Evolutionary conservation across 371 early-diverging fungal species (phyloP), one percentile per base, ranked within the genome.

Genomic region (Blakeslea trispora): DNA sequence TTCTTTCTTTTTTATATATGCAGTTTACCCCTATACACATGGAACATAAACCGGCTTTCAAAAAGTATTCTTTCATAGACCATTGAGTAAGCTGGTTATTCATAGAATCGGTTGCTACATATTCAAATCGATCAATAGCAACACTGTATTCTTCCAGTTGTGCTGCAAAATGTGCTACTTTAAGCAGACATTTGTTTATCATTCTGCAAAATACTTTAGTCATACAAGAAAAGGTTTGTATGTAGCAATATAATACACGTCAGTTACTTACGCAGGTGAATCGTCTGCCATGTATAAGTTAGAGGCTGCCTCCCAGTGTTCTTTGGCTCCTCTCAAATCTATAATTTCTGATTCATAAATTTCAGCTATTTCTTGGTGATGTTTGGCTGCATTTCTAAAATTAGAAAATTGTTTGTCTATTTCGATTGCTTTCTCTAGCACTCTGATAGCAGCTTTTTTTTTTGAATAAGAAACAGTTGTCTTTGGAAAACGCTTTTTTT

Each of bases 71-170:
- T 62, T 94, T 92, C 41, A 94, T 76, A 8, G 93, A 92, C 92
- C 94, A 98, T 71, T 94, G 92, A 28, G 94, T 91, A 31, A 98
- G 77, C 61, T 89, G 88, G 68, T 94, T 91, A 70, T 95, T 93
- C 59, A 95, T 63, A 47, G 87, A 85, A 46, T 85, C 87, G 17
- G 79, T 67, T 2, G 95, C 96, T 9, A 96, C 91, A 28, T 71
- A 48, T 68, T 96, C 96, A 74, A 95, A 95, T 50, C 85, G 85
- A 39, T 88, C 88, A 51, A 94, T 88, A 0, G 98, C 98, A 39
- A 82, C 85, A 32, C 88, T 85, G 60, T 93, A 98, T 61, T 87
- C 79, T 50, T 90, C 94, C n/a, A 95, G 68, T 63, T 92, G 87
- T 9, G 92, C 97, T 2, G 95, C 94, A 74, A 95, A 89, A 19